These are phyloP conservation scores for Neoboletus subvelutipes DNA, from an alignment of 768 basidiomycete genomes.

Conservation along the genomic window DNA sequence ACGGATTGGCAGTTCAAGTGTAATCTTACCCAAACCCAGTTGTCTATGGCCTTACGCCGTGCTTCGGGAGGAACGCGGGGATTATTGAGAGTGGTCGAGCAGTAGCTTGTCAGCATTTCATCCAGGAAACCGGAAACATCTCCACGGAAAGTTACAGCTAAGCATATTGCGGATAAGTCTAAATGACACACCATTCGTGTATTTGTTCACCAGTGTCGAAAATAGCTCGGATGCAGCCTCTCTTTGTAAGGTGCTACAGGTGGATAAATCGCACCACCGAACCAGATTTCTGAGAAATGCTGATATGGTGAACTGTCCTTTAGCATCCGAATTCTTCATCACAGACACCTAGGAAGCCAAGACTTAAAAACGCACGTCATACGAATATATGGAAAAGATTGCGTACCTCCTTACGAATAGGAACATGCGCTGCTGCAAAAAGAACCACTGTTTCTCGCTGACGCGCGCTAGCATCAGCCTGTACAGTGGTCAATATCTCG, in stretches of 20 bases:
- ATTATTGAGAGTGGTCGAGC: slow-evolving; percentile 46
- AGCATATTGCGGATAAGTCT: neutral
- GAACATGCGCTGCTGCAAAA: slow-evolving; percentile 63
- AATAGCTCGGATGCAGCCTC: slow-evolving; percentile 57
- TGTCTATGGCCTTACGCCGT: slow-evolving; percentile 52
- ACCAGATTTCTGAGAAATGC: slow-evolving; percentile 55
- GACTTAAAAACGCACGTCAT: neutral
- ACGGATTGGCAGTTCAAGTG: neutral
- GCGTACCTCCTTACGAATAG: slow-evolving; percentile 65
- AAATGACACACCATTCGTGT: slow-evolving; percentile 51
- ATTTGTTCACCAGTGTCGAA: slow-evolving; percentile 77
- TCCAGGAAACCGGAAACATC: slow-evolving; percentile 49
- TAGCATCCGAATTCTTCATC: slow-evolving; percentile 13
- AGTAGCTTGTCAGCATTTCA: slow-evolving; percentile 46
- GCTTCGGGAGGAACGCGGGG: slow-evolving; percentile 27
- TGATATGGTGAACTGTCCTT: slow-evolving; percentile 50
- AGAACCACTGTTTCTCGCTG: slow-evolving; percentile 68
- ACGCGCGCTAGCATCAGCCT: slow-evolving; percentile 19
- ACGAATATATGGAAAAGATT: neutral
- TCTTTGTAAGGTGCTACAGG: slow-evolving; percentile 51
- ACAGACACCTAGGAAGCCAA: slow-evolving; percentile 40
- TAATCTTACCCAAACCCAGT: slow-evolving; percentile 70
- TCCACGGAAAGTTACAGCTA: slow-evolving; percentile 21
- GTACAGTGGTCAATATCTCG: neutral
- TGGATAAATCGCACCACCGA: slow-evolving; percentile 54